Base-by-base conservation (phyloP, 257 asterid species). In the Solanum etuberosum region DNA sequence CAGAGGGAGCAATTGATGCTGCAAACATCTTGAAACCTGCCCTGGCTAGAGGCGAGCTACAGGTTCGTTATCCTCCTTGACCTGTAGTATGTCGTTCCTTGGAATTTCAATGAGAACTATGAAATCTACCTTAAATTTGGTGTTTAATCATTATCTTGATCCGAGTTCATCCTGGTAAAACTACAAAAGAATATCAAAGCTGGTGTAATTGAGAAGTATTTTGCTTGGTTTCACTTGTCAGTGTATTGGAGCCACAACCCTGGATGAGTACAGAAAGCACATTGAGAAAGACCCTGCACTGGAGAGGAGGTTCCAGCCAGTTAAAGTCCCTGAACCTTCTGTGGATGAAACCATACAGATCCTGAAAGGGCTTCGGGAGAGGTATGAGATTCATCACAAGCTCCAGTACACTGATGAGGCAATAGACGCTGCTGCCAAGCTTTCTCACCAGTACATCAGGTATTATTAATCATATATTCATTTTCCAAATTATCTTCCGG, bases 231-330 rank as follows among this genome's bases (percentile, higher is more conserved):
- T 85, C 42, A 42, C 83, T 68, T 85, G 70, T 37, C 71, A 93
- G 96, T 94, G 94, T 76, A 92, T 93, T 67, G 97, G 97, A 2
- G 96, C 96, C 16, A 94, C 96, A 18, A 94, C 95, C 0, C 59
- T 90, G 18, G 95, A 92, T 13, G 97, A 94, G 83, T 94, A 93
- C 88, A 89, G 88, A 29, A 91, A 88, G 86, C 88, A 90, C 89
- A 91, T 92, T 54, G 96, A 91, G 90, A 93, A 88, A 71, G 97
- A 94, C 84, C 87, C 92, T 21, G 93, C 95, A 2, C 29, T 94
- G n/a, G 92, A 90, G 68, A 83, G 93, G 14, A 54, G 93, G 34
- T 94, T 94, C 73, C 93, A 90, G 74, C 87, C 90, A 4, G 92
- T 93, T 68, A 87, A 88, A 21, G 93, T 93, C 0, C 90, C 92